phyloP scores from a whole-genome alignment of 352 stramenopile species.

The Globisporangium splendens region DNA sequence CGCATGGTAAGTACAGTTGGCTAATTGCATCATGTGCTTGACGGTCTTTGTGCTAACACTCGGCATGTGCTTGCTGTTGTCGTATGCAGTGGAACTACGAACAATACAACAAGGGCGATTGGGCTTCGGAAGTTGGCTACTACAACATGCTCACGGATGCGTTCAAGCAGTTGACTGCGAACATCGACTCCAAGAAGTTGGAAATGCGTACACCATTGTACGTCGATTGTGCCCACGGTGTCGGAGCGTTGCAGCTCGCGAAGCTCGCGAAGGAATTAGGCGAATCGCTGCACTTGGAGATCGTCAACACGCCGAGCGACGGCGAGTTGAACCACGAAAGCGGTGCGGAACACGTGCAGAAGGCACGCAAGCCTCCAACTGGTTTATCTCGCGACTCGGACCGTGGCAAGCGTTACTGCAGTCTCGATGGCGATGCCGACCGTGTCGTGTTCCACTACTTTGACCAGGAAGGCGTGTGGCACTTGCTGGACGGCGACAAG shows the following conservation, averaged over 20 bases:
- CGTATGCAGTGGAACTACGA: conserved; percentile 77
- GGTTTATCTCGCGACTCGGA: conserved; percentile 63
- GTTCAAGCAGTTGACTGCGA: conserved; percentile 89
- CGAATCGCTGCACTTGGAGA: conserved; percentile 79
- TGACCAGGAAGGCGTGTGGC: conserved; percentile 63
- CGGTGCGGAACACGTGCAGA: conserved; percentile 97
- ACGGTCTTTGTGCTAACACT: neutral
- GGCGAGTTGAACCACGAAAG: conserved; percentile 95
- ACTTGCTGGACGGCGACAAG: conserved; percentile 97
- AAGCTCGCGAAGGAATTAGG: conserved; percentile 78
- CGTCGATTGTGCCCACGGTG: conserved; percentile 93
- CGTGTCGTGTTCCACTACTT: conserved; percentile 97
- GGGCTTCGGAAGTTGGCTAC: conserved; percentile 91
- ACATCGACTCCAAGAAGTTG: conserved; percentile 75
- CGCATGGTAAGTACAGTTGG: conserved; percentile 62
- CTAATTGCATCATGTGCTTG: neutral
- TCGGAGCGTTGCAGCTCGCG: conserved; percentile 80
- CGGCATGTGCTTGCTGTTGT: too few relatives aligned
- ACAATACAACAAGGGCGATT: conserved; percentile 87
- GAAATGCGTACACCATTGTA: conserved; percentile 79
- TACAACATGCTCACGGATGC: conserved; percentile 92
- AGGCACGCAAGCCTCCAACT: conserved; percentile 78
- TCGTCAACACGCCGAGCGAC: conserved; percentile 74
- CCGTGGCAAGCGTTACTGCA: conserved; percentile 86
- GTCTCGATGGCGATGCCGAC: conserved; percentile 97